phyloP scores from a whole-genome alignment of 805 yeast genomes.

The Zygotorulaspora chibaensis region DNA sequence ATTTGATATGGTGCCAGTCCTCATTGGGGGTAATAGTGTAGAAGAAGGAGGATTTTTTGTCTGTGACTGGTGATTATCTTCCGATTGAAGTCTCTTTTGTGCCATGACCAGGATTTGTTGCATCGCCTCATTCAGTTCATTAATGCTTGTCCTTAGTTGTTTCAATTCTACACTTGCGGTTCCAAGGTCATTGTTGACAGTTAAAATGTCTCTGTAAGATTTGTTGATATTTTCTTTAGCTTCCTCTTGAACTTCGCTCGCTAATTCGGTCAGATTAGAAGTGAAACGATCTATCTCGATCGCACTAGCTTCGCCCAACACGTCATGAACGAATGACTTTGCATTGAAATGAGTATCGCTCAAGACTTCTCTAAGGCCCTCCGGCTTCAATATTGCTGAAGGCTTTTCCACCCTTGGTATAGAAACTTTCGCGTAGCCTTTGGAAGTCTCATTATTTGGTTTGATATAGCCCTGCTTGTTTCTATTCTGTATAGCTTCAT shows the following conservation, averaged over 20 bases:
- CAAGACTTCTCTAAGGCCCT: constrained; percentile 32
- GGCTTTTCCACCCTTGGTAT: neutral
- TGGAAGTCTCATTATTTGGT: neutral
- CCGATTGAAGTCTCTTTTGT: constrained; percentile 48
- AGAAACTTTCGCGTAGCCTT: constrained; percentile 10
- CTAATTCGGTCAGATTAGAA: constrained; percentile 47
- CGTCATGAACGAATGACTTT: constrained; percentile 43
- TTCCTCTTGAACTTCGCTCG: constrained; percentile 48
- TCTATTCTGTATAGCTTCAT: constrained; percentile 3
- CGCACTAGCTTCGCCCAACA: constrained; percentile 63
- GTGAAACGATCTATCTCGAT: constrained; percentile 68
- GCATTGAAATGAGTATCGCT: constrained; percentile 46
- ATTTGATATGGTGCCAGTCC: constrained; percentile 11
- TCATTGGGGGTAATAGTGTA: constrained; percentile 25
- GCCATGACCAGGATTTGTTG: constrained; percentile 60
- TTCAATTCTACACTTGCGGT: constrained; percentile 63
- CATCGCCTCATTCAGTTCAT: constrained; percentile 56
- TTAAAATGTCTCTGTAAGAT: constrained; percentile 58
- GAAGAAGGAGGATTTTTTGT: constrained; percentile 7
- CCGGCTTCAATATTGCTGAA: constrained; percentile 16
- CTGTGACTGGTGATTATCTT: constrained; percentile 26
- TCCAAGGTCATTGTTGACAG: constrained; percentile 55
- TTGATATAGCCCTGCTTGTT: constrained; percentile 8
- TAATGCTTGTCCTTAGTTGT: constrained; percentile 54
- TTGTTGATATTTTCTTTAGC: constrained; percentile 55